Evolutionary conservation across 345 rosid species (phyloP), one percentile per base, ranked within the genome.

Genomic region (Eutrema japonicum): DNA sequence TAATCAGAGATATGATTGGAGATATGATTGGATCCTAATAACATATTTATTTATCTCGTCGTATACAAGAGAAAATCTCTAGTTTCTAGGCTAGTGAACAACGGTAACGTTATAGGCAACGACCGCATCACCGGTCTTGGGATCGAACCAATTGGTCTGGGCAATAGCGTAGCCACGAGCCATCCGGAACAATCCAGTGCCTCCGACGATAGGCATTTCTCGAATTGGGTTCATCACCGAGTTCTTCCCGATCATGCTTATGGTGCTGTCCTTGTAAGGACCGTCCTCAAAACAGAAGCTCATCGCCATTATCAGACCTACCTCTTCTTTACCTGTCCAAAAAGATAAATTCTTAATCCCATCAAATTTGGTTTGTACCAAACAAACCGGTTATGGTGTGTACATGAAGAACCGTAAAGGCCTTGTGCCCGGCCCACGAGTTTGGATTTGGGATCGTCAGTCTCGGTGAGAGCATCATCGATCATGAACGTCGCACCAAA

Each of bases 401-500:
- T 74, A 76, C 80, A 52, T 42, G 80, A 71, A 2, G 85, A 75
- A 3, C 82, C 87, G 29, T 80, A 87, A 3, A 89, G 63, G 65
- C 97, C 95, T 56, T 87, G 97, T 0, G 92, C 92, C 3, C 80
- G 80, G n/a, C 97, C 97, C 2, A 91, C 59, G 5, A 81, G 70
- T 62, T 82, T 87, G 9, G 97, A 91, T 11, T 80, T 79, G 5
- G 84, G 89, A 41, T 85, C 85, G 0, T 88, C 67, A 3, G 81
- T 78, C 55, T 83, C 83, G 2, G 92, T 91, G 47, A 87, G 66
- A 6, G 87, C 84, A 58, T 84, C 83, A 14, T 91, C 92, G 6
- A 79, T 81, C 85, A 91, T 79, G 73, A 82, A 62, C 8, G 80
- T 14, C 2, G 78, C 71, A 0, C 92, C 88, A 5, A 87, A 91